These are phyloP conservation scores for Cladosporium phlei DNA, from an alignment of 2,329 filamentous ascomycete genomes.

Conservation along the genomic window DNA sequence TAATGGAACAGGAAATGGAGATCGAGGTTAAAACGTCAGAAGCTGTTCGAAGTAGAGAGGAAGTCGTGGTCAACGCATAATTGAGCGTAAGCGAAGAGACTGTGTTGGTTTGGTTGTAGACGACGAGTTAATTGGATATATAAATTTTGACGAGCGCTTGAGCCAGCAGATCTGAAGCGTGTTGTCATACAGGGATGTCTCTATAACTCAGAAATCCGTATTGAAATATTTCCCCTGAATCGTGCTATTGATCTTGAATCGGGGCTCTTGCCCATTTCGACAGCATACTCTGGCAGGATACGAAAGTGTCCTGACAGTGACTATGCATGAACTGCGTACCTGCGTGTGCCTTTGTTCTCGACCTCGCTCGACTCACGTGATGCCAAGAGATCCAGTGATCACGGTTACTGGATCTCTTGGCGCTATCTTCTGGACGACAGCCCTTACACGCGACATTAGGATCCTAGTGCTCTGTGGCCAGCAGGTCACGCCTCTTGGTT, in stretches of 20 bases:
- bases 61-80: background rate
- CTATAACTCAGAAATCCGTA: background rate
- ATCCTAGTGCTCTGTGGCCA: background rate
- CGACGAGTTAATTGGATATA: background rate
- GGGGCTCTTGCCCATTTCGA: background rate
- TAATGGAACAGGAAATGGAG: background rate
- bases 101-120: background rate
- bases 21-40: background rate
- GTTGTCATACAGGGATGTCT: background rate
- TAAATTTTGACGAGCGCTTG: background rate
- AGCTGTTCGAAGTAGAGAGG: background rate
- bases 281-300: background rate
- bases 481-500: background rate
- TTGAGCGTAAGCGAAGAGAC: background rate
- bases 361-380: background rate
- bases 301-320: background rate
- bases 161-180: constrained; percentile 1
- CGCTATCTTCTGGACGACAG: background rate
- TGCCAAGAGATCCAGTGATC: background rate
- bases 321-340: background rate
- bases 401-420: background rate
- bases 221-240: background rate
- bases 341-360: background rate
- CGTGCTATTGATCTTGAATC: background rate
- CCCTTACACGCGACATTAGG: background rate